A percentile compares a stretch with the other conserved stretches of the same genome.
Conservation (phyloP, 2,329 filamentous ascomycete species). For the Colletotrichum sp. region DNA sequence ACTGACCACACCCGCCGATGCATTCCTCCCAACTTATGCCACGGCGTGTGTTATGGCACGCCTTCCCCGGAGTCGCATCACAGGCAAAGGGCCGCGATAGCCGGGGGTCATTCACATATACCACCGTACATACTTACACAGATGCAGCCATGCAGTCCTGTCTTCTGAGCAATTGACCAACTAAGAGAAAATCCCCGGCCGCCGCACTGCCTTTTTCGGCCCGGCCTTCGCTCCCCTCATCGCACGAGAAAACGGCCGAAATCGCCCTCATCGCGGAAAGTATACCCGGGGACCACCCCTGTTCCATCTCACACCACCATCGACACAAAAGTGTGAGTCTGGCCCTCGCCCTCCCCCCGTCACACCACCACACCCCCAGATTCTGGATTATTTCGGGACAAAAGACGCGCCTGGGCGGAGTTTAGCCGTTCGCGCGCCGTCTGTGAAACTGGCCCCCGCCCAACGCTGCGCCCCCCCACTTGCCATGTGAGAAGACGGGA, state of each 20-base stretch:
- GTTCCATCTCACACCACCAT: background rate
- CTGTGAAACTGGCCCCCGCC: background rate
- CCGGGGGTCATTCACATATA: background rate
- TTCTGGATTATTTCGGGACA: background rate
- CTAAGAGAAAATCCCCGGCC: background rate
- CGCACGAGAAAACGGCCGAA: background rate
- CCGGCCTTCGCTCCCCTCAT: background rate
- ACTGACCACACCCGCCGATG: background rate
- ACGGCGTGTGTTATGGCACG: background rate
- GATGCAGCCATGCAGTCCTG: background rate
- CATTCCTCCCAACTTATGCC: background rate
- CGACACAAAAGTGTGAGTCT: background rate
- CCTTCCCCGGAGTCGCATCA: background rate
- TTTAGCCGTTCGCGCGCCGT: background rate
- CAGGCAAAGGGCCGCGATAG: background rate
- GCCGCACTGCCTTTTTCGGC: background rate
- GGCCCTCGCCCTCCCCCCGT: background rate
- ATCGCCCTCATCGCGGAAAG: background rate
- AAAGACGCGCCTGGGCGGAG: background rate
- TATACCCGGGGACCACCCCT: background rate
- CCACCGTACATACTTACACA: background rate
- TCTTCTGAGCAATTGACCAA: background rate
- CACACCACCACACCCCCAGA: background rate
- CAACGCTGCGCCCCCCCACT: background rate
- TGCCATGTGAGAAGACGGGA: background rate